Evolutionary conservation across 805 yeast genomes (phyloP).

Genomic region (Naumovozyma castellii): DNA sequence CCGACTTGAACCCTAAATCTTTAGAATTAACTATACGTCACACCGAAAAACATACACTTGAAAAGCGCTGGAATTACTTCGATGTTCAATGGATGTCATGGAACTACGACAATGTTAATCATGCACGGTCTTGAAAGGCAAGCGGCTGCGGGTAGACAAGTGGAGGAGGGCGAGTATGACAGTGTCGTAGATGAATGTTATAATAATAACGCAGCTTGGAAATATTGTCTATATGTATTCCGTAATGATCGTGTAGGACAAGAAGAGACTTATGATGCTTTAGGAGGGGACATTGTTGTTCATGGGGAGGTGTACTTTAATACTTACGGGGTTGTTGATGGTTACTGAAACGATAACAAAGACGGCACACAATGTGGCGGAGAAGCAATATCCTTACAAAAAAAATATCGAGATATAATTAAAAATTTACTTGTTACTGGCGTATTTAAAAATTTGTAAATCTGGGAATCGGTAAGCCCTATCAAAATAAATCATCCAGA

Average conservation of each 20-base stretch:
- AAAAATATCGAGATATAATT: not conserved
- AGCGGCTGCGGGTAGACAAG: constrained; percentile 2
- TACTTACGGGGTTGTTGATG: constrained; percentile 10
- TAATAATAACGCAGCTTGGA: constrained; percentile 4
- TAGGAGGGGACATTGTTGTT: constrained; percentile 5
- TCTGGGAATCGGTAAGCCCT: constrained; percentile 5
- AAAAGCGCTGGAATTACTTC: constrained; percentile 2
- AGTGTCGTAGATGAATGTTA: constrained; percentile 2
- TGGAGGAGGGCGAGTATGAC: constrained; percentile 2
- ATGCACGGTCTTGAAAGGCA: constrained; percentile 1
- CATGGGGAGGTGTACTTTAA: constrained; percentile 9
- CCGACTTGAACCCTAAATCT: not conserved
- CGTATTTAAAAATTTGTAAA: constrained; percentile 2
- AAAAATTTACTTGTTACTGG: constrained; percentile 1
- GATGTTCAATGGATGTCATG: constrained; percentile 4
- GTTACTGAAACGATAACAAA: constrained; percentile 6
- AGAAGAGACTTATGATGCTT: constrained; percentile 5
- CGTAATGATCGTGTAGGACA: constrained; percentile 1
- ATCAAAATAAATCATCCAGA: constrained; percentile 6
- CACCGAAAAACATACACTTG: not conserved
- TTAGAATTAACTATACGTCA: constrained; percentile 1
- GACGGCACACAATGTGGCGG: constrained; percentile 3
- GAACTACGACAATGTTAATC: constrained; percentile 2
- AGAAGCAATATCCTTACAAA: not conserved
- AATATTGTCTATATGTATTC: constrained; percentile 4